Percentiles rank a stretch among this genome's conserved stretches.
Evolutionary conservation across 176 grass and related monocot species (phyloP).

Genomic region (Dactylis glomerata): DNA sequence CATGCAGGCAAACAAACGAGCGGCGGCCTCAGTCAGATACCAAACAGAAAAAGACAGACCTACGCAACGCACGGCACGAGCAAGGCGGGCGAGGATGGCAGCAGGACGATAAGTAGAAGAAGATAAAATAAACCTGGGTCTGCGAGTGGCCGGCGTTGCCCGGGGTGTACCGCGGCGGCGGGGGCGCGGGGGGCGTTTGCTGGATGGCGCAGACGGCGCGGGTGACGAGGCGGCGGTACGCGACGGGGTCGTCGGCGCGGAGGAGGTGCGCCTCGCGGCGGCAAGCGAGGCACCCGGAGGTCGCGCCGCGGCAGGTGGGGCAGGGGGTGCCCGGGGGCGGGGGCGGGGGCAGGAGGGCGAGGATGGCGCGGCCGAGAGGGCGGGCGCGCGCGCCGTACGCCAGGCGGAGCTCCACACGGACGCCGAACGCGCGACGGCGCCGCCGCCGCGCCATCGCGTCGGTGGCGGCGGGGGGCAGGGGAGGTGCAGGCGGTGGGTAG

Average conservation of each 20-base stretch:
- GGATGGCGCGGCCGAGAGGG: slow-evolving; percentile 26
- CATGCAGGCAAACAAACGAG: slow-evolving; percentile 22
- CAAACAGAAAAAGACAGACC: neutral
- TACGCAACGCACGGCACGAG: neutral
- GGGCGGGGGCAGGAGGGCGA: slow-evolving; percentile 25
- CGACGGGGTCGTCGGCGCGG: slow-evolving; percentile 24
- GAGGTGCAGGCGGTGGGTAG: neutral
- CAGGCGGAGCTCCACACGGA: slow-evolving; percentile 27
- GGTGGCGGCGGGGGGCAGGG: neutral
- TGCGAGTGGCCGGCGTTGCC: slow-evolving; percentile 36
- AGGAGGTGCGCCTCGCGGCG: slow-evolving; percentile 40
- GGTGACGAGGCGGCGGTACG: slow-evolving; percentile 43
- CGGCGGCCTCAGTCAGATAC: neutral
- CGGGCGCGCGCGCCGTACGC: slow-evolving; percentile 19
- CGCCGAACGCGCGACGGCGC: neutral
- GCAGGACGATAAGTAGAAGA: too few species aligned
- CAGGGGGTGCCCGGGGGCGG: neutral
- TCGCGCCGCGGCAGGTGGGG: slow-evolving; percentile 25
- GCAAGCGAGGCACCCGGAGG: slow-evolving; percentile 36
- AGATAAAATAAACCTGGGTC: slow-evolving; percentile 12
- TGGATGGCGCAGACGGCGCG: slow-evolving; percentile 39
- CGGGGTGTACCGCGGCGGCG: slow-evolving; percentile 38
- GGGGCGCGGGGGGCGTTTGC: neutral
- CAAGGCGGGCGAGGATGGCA: neutral
- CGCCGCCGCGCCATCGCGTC: neutral